Conservation (phyloP, 352 stramenopile genomes). For the Phytophthora citrophthora region DNA sequence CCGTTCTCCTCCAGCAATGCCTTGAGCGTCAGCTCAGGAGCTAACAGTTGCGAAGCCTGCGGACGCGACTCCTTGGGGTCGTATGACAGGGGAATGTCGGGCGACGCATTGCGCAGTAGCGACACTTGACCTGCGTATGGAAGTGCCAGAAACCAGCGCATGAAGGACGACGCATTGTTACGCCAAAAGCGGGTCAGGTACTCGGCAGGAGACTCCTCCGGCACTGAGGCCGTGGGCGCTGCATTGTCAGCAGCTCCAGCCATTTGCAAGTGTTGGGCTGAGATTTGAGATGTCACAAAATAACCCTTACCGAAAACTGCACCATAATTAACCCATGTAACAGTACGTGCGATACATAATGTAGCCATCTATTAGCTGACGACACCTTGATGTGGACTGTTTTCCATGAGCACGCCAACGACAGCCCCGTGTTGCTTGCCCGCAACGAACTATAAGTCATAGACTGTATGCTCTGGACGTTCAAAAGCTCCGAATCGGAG, state of each 20-base stretch:
- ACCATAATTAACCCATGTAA: no score
- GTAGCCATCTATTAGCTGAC: no score
- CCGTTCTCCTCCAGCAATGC: conserved; percentile 81
- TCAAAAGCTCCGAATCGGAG: no score
- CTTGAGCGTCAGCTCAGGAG: conserved; percentile 76
- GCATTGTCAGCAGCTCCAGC: conserved; percentile 25
- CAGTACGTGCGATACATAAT: no score
- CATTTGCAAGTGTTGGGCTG: conserved; percentile 25
- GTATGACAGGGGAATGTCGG: conserved; percentile 76
- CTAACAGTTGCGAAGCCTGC: conserved; percentile 71
- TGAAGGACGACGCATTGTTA: conserved; percentile 75
- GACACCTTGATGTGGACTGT: no score
- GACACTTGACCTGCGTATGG: conserved; percentile 80
- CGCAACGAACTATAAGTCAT: no score
- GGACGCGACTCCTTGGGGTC: conserved; percentile 47
- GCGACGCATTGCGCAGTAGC: conserved; percentile 79
- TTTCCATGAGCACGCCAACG: no score
- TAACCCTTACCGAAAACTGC: no score
- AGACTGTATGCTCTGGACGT: no score
- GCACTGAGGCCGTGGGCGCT: background rate
- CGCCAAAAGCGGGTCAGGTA: conserved; percentile 82
- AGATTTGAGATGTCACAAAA: no score
- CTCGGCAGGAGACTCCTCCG: conserved; percentile 47
- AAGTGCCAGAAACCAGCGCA: conserved; percentile 85
- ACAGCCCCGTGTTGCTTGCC: no score